Evolutionary conservation across 2,329 filamentous ascomycete species (phyloP).

Genomic region (Fusarium dlaminii): DNA sequence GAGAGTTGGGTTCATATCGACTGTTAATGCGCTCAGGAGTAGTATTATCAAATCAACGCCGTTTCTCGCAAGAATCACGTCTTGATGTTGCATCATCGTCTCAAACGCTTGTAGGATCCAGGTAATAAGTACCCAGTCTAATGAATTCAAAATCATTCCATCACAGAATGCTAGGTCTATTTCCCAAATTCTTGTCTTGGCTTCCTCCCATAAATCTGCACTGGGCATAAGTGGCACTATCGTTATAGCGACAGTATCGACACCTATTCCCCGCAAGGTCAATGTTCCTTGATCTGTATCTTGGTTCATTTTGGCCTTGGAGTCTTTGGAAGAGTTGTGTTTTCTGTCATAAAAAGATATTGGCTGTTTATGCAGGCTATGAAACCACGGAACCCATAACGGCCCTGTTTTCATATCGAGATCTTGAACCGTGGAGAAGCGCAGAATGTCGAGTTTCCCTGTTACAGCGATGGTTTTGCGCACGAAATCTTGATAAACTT

Average conservation of each 20-base stretch:
- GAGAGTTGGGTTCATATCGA: fast-evolving
- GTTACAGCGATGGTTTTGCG: background rate
- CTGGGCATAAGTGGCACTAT: background rate
- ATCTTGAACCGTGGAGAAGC: background rate
- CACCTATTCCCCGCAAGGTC: background rate
- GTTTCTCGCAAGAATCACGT: background rate
- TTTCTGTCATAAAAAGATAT: fast-evolving
- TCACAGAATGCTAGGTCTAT: too few relatives aligned
- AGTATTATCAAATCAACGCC: background rate
- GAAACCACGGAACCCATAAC: background rate
- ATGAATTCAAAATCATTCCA: background rate
- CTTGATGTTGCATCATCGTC: background rate
- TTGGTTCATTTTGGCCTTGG: too few relatives aligned
- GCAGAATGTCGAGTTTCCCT: background rate
- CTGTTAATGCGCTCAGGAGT: fast-evolving
- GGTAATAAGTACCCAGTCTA: fast-evolving
- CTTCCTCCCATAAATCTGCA: background rate
- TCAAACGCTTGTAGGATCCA: background rate
- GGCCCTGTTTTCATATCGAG: background rate
- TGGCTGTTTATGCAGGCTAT: background rate
- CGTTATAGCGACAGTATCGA: too few relatives aligned
- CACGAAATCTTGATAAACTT: background rate
- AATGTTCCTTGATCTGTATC: background rate
- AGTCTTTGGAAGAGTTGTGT: background rate
- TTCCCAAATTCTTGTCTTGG: fast-evolving